Conservation (phyloP, 2,329 filamentous ascomycete genomes). For the Xylariaceae sp. region DNA sequence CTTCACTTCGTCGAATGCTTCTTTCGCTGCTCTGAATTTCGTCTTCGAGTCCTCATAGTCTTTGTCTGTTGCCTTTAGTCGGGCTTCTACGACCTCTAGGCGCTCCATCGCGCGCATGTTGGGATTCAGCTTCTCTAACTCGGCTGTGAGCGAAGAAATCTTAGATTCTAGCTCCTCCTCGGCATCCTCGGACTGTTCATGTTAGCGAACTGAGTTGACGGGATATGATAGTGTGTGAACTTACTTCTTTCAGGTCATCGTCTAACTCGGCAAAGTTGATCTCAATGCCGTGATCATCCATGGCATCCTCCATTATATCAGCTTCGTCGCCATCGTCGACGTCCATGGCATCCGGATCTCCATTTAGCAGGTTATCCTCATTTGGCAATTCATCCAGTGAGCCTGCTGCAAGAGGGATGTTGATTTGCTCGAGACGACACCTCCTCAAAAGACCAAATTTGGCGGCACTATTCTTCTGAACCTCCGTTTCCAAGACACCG, state of each 20-base stretch:
- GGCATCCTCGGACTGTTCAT: slow-evolving; percentile 59
- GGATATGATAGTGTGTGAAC: slow-evolving; percentile 31
- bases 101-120: slow-evolving; percentile 96
- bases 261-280: slow-evolving; percentile 81
- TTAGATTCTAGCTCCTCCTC: slow-evolving; percentile 77
- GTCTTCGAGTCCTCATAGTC: slow-evolving; percentile 85
- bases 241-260: slow-evolving; percentile 75
- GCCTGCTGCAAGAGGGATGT: slow-evolving; percentile 71
- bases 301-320: slow-evolving; percentile 59
- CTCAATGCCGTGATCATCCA: slow-evolving; percentile 89
- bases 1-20: slow-evolving; percentile 81
- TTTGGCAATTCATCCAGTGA: slow-evolving; percentile 86
- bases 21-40: slow-evolving; percentile 69
- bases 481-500: slow-evolving; percentile 74
- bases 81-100: slow-evolving; percentile 78
- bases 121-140: slow-evolving; percentile 91
- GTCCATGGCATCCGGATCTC: slow-evolving; percentile 88
- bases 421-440: slow-evolving; percentile 91
- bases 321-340: slow-evolving; percentile 71
- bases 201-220: slow-evolving; percentile 23
- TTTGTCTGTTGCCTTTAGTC: slow-evolving; percentile 79
- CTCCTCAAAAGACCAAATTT: slow-evolving; percentile 82
- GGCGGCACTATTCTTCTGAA: slow-evolving; percentile 79
- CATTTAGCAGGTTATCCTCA: slow-evolving; percentile 73
- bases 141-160: slow-evolving; percentile 69